Conservation (phyloP, 768 basidiomycete genomes). For the Xerocomellus chrysenteron region DNA sequence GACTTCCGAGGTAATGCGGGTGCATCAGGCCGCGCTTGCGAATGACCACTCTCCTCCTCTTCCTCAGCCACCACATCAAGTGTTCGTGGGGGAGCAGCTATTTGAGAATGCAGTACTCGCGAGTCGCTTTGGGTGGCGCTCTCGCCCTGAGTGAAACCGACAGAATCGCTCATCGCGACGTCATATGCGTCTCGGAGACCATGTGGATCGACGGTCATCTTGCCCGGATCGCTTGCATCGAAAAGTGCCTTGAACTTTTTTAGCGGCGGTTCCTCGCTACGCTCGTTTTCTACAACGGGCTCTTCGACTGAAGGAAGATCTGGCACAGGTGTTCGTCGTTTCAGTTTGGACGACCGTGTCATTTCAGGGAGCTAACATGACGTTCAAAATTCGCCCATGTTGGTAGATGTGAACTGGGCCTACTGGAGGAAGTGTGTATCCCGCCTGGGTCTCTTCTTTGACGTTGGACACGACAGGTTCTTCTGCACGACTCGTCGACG, state of each 20-base stretch:
- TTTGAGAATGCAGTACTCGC: conserved; percentile 8
- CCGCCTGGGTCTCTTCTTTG: conserved; percentile 14
- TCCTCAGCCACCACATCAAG: conserved; percentile 51
- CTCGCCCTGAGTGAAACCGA: conserved; percentile 15
- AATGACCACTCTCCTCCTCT: conserved; percentile 45
- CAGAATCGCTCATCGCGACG: conserved; percentile 8
- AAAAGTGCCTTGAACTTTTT: conserved; percentile 74
- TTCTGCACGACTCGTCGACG: conserved; percentile 9
- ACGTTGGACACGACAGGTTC: not conserved
- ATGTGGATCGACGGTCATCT: conserved; percentile 29
- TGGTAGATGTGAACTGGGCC: not conserved
- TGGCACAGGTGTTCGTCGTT: conserved; percentile 50
- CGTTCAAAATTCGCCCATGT: not conserved
- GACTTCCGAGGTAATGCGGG: not conserved
- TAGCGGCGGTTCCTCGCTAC: conserved; percentile 48
- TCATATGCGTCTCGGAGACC: conserved; percentile 12
- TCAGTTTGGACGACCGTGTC: conserved; percentile 44
- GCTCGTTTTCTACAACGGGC: conserved; percentile 14
- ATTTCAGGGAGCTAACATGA: conserved; percentile 40
- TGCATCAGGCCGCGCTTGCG: not conserved
- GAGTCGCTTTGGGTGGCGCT: conserved; percentile 31
- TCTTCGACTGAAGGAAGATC: conserved; percentile 18
- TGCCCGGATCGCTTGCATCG: conserved; percentile 59
- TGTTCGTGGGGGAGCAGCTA: conserved; percentile 5
- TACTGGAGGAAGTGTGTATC: conserved; percentile 28